Conservation (phyloP, 345 rosid genomes). For the Populus nigra region DNA sequence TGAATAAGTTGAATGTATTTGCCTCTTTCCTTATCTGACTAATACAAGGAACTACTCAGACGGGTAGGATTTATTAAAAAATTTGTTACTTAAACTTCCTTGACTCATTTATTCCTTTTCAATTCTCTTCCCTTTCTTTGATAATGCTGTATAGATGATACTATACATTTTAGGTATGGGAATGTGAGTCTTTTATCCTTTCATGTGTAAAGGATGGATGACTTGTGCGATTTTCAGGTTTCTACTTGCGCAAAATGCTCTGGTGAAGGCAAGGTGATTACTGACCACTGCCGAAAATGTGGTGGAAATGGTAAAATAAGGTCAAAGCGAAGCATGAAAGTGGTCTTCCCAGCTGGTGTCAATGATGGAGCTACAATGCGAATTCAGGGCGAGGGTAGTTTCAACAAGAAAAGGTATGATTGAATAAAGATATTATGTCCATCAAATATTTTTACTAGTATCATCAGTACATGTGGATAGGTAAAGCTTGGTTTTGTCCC, state of each 20-base stretch:
- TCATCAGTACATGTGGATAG: too few relatives aligned
- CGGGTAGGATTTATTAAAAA: neutral
- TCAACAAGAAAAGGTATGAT: constrained; percentile 60
- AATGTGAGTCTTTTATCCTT: neutral
- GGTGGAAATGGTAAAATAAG: constrained; percentile 57
- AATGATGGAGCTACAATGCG: constrained; percentile 67
- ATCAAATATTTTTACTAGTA: too few relatives aligned
- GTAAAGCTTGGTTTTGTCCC: too few relatives aligned
- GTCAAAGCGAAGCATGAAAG: constrained; percentile 51
- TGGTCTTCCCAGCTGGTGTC: constrained; percentile 78
- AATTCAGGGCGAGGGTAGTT: constrained; percentile 67
- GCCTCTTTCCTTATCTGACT: too few relatives aligned
- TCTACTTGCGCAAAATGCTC: constrained; percentile 78
- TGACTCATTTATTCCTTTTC: constrained; percentile 1
- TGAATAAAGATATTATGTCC: constrained; percentile 1
- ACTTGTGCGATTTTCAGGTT: constrained; percentile 53
- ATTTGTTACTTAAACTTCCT: neutral
- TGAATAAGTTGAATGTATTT: too few relatives aligned
- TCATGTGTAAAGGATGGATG: constrained; percentile 16
- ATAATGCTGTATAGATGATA: neutral
- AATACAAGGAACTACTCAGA: neutral
- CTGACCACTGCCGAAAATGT: constrained; percentile 66
- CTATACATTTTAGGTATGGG: neutral
- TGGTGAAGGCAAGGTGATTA: constrained; percentile 76
- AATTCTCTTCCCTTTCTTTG: constrained; percentile 15